Evolutionary conservation across 1,284 basidiomycete genomes (phyloP).

Genomic region (Schizophyllum commune): DNA sequence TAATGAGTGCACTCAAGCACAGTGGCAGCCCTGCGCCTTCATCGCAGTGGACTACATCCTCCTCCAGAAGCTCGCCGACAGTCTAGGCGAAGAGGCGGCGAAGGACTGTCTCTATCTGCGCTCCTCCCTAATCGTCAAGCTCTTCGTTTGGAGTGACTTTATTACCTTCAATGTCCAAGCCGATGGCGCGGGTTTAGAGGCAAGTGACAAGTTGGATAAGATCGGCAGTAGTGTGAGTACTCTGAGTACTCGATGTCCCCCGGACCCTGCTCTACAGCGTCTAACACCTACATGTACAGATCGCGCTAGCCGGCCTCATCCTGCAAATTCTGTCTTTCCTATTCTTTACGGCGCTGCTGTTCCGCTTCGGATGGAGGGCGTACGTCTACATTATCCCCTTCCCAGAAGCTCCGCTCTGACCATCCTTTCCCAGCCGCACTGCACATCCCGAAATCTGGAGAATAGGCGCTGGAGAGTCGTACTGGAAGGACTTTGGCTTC

Average conservation of each 20-base stretch:
- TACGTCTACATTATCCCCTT: constrained; percentile 4
- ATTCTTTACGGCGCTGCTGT: constrained; percentile 10
- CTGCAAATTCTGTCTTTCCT: constrained; percentile 13
- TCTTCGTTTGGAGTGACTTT: constrained; percentile 15
- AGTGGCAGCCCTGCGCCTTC: constrained; percentile 12
- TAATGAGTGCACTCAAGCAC: background rate
- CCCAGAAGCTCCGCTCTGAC: background rate
- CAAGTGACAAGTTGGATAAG: background rate
- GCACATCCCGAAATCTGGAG: constrained; percentile 8
- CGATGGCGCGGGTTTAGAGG: constrained; percentile 9
- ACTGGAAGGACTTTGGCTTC: background rate
- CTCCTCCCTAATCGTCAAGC: constrained; percentile 6
- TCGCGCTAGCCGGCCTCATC: constrained; percentile 10
- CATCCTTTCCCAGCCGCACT: background rate
- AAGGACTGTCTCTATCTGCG: constrained; percentile 9
- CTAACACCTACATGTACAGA: constrained; percentile 2
- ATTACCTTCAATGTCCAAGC: constrained; percentile 12
- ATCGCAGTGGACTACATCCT: constrained; percentile 14
- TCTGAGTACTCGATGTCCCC: background rate
- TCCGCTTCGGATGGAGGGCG: constrained; percentile 13
- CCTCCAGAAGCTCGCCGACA: constrained; percentile 8
- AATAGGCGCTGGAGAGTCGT: background rate
- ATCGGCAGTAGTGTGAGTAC: constrained; percentile 7
- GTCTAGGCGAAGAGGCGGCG: constrained; percentile 7
- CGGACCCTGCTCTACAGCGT: background rate